Evolutionary conservation across 2,329 filamentous ascomycete genomes (phyloP).

Genomic region (Cladobotryum mycophilum): DNA sequence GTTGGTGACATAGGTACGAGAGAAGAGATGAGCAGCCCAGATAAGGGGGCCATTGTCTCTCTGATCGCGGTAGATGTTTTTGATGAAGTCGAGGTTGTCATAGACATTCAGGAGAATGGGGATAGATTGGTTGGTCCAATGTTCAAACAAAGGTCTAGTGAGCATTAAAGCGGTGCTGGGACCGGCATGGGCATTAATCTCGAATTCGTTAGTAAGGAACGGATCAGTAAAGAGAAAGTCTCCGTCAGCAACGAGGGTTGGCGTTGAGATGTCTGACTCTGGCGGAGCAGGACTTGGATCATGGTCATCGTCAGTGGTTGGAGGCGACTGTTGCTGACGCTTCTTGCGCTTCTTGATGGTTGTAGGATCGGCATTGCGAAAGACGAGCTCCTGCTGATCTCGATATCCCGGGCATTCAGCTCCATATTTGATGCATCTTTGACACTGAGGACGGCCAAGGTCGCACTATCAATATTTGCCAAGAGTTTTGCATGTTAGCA

Average conservation of each 20-base stretch:
- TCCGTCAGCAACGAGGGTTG: not conserved
- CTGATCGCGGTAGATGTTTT: slow-evolving; percentile 21
- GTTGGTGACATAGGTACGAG: slow-evolving; percentile 34
- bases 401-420: slow-evolving; percentile 34
- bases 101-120: slow-evolving; percentile 35
- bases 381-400: slow-evolving; percentile 33
- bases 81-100: slow-evolving; percentile 29
- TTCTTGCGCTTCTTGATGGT: slow-evolving; percentile 27
- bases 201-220: not conserved
- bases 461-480: slow-evolving; percentile 27
- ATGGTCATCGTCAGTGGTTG: not conserved
- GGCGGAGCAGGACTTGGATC: slow-evolving; percentile 5
- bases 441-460: slow-evolving; percentile 32
- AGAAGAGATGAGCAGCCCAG: slow-evolving; percentile 35
- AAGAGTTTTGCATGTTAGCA: too few species aligned
- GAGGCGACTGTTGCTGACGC: slow-evolving; percentile 2
- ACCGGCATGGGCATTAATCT: slow-evolving; percentile 1
- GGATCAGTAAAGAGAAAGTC: slow-evolving; percentile 5
- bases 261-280: slow-evolving; percentile 10
- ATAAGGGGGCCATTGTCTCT: slow-evolving; percentile 28
- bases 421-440: slow-evolving; percentile 36
- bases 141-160: slow-evolving; percentile 23
- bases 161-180: slow-evolving; percentile 10
- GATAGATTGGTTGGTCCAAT: slow-evolving; percentile 34
- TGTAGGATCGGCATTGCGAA: slow-evolving; percentile 28